phyloP scores from a whole-genome alignment of 2,329 filamentous ascomycete species.

The Penicillium griseofulvum region DNA sequence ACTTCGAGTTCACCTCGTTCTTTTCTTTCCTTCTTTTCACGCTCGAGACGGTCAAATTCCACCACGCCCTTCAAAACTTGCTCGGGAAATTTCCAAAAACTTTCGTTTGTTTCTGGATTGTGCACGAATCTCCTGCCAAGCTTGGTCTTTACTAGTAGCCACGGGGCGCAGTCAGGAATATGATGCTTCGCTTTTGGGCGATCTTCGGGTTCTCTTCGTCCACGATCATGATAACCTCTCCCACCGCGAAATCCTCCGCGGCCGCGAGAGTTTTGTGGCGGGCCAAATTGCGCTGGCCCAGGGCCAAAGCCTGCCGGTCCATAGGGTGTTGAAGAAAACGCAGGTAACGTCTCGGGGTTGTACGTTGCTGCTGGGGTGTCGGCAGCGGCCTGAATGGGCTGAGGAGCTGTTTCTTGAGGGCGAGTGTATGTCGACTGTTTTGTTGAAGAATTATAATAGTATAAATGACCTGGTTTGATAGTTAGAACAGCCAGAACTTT shows the following conservation, averaged over 20 bases:
- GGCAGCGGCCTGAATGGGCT: conserved; percentile 37
- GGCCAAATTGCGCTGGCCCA: conserved; percentile 12
- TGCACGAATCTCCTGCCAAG: conserved; percentile 86
- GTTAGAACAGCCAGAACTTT: conserved; percentile 19
- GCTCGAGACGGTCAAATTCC: conserved; percentile 69
- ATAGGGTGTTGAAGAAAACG: conserved; percentile 39
- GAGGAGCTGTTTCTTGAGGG: conserved; percentile 50
- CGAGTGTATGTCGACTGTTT: conserved; percentile 85
- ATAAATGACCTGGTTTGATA: conserved; percentile 63
- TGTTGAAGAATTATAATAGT: conserved; percentile 81
- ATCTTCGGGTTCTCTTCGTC: conserved; percentile 68
- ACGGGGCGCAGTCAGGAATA: conserved; percentile 80
- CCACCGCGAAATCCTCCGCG: conserved; percentile 50
- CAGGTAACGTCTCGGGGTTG: conserved; percentile 33
- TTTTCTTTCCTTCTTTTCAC: conserved; percentile 63
- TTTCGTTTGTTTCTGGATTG: conserved; percentile 80
- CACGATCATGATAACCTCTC: conserved; percentile 58
- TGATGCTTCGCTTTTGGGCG: conserved; percentile 74
- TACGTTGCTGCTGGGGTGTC: conserved; percentile 42
- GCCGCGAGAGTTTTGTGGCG: conserved; percentile 38
- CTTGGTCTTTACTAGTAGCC: conserved; percentile 91
- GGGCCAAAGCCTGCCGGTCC: conserved; percentile 25
- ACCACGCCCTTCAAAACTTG: conserved; percentile 73
- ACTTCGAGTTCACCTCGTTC: conserved; percentile 30
- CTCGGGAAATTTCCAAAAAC: conserved; percentile 91